A percentile compares a stretch with the other conserved stretches of the same genome.
These are phyloP conservation scores for Radiomyces spectabilis DNA, from an alignment of 192 early-diverging fungal species.

Conservation along the genomic window DNA sequence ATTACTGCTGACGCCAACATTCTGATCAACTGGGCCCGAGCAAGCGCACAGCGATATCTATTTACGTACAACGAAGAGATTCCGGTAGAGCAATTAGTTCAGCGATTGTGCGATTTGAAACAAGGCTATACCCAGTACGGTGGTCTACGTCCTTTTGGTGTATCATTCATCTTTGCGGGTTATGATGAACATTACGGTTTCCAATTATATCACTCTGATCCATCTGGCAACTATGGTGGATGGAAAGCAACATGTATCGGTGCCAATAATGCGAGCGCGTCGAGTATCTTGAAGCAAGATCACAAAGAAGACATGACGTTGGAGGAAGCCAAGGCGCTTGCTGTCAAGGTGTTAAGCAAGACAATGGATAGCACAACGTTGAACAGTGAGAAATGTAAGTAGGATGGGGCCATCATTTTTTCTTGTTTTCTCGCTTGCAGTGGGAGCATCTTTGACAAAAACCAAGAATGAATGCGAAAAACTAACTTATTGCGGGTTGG, in stretches of 20 bases:
- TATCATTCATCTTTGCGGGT: conserved; percentile 96
- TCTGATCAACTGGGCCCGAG: conserved; percentile 82
- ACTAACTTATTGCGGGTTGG: too few species aligned
- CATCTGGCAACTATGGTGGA: conserved; percentile 97
- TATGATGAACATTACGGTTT: conserved; percentile 86
- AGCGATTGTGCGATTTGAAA: conserved; percentile 93
- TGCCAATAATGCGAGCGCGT: conserved; percentile 85
- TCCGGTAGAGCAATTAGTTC: conserved; percentile 92
- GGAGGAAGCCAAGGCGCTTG: conserved; percentile 85
- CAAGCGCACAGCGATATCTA: conserved; percentile 83
- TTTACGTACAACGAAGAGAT: conserved; percentile 87
- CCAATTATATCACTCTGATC: conserved; percentile 98
- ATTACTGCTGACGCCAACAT: conserved; percentile 96
- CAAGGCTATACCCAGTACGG: conserved; percentile 99
- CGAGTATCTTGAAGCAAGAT: conserved; percentile 93
- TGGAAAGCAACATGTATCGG: conserved; percentile 99
- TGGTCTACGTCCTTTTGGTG: conserved; percentile 96
- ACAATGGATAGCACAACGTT: conserved; percentile 93
- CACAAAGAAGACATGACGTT: conserved; percentile 86
- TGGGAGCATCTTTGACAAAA: too few species aligned
- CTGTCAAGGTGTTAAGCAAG: conserved; percentile 92
- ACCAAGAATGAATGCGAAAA: too few species aligned
- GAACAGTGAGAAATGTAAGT: conserved; percentile 85
- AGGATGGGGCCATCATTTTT: too few species aligned
- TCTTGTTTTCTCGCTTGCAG: conserved; percentile 5